Conservation (phyloP, 352 stramenopile species). For the Globisporangium perplexum region DNA sequence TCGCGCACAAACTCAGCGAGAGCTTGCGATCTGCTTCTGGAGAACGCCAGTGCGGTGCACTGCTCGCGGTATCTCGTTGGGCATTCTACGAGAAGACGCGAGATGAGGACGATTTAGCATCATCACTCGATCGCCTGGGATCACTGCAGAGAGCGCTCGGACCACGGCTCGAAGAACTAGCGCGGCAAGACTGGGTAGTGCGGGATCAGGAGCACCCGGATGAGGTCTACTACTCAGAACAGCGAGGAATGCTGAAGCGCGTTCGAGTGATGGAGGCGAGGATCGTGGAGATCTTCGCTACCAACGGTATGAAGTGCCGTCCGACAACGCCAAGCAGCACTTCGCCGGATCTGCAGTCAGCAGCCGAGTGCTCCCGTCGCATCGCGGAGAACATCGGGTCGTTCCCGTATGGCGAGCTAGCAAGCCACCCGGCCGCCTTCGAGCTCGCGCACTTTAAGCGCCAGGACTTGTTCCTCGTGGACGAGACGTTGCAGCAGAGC, state of each 20-base stretch:
- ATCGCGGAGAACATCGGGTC: conserved; percentile 53
- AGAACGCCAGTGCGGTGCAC: conserved; percentile 51
- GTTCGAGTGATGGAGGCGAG: conserved; percentile 46
- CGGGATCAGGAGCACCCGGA: not conserved
- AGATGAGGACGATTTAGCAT: conserved; percentile 4
- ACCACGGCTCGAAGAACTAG: conserved; percentile 23
- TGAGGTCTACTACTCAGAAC: conserved; percentile 44
- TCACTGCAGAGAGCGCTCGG: conserved; percentile 22
- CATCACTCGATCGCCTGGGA: not conserved
- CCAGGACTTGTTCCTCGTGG: conserved; percentile 76
- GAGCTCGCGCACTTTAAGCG: conserved; percentile 72
- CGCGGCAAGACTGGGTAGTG: conserved; percentile 40
- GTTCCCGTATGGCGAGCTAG: conserved; percentile 46
- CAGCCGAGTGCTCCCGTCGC: conserved; percentile 42
- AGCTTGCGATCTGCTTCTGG: conserved; percentile 34
- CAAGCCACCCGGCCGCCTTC: conserved; percentile 27
- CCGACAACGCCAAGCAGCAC: not conserved
- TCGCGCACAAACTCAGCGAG: conserved; percentile 19
- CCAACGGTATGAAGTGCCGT: conserved; percentile 17
- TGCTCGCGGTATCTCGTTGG: conserved; percentile 54
- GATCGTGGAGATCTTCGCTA: conserved; percentile 44
- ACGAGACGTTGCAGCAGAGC: conserved; percentile 58
- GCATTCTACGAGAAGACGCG: conserved; percentile 29
- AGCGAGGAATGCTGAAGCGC: conserved; percentile 38
- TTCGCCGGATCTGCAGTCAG: conserved; percentile 7